Conservation (phyloP, 176 grass and related monocot genomes). For the Oryza punctata region DNA sequence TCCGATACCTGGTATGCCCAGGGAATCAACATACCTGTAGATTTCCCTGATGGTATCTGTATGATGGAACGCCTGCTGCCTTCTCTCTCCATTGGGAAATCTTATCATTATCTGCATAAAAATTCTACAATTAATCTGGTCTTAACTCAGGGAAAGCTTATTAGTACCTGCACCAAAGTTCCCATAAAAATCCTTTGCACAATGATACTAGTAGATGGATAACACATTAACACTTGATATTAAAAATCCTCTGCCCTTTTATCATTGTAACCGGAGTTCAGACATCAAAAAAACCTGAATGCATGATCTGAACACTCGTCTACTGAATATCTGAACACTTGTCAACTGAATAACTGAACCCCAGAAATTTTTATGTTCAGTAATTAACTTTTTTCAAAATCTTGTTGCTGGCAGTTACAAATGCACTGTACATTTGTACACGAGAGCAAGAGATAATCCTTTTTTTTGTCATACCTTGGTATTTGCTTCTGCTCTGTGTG, state of each 20-base stretch:
- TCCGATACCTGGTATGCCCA: slow-evolving; percentile 52
- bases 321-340: not conserved
- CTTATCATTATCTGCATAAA: slow-evolving; percentile 70
- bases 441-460: not conserved
- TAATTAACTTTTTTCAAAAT: not conserved
- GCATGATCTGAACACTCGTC: not conserved
- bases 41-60: slow-evolving; percentile 62
- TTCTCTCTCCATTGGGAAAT: slow-evolving; percentile 71
- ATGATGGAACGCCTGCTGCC: slow-evolving; percentile 45
- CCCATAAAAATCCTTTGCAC: not conserved
- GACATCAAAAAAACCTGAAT: not conserved
- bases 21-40: slow-evolving; percentile 54
- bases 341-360: not conserved
- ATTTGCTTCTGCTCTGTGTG: slow-evolving; percentile 45
- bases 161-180: not conserved
- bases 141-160: not conserved
- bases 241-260: too few relatives aligned
- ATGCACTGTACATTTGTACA: not conserved
- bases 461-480: slow-evolving; percentile 49
- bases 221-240: not conserved
- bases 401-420: not conserved
- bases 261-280: not conserved
- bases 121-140: not conserved
- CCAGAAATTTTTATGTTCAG: not conserved
- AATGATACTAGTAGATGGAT: not conserved